Base-by-base conservation (phyloP, 306 rosid genomes). In the Styphnolobium japonicum region DNA sequence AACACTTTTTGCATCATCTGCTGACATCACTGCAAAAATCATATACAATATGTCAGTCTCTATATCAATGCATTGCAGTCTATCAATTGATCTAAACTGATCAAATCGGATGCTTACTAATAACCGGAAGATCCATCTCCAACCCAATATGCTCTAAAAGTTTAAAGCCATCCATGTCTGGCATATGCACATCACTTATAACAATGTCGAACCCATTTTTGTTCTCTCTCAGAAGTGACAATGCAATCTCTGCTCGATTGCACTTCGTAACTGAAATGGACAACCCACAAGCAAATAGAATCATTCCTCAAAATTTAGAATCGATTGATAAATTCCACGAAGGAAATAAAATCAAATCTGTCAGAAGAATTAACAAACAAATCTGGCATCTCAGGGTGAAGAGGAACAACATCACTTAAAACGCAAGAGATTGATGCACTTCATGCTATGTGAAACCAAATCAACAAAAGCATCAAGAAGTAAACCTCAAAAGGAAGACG, bases 111-210 rank as follows among this genome's bases (percentile, higher is more conserved):
- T 37, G 71, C 98, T 89, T 87, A 96, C 99, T 96, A 42, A 96
- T 96, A 48, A 96, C 99, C 7, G 99, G 99, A 73, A 96, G 87
- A 84, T 96, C 99, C 99, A 96, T 96, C 77, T 96, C 99, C 72
- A 96, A 79, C 31, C 99, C 99, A 86, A 96, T 89, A 76, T 75
- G 84, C 81, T 91, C 99, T 5, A 96, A 81, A 58, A 96, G 99
- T 46, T 96, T 93, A 67, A 96, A 96, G 62, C 99, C 99, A 77
- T 96, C 98, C 99, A 96, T 96, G 71, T 96, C 99, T 0, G 99
- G 99, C 99, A 96, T 96, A 85, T 96, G 99, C 4, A 96, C 99
- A 42, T 96, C 99, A 18, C 99, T 96, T 52, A 96, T 78, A 67
- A 96, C 99, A 23, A 96, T 80, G 76, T 96, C 99, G 11, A 80